These are phyloP conservation scores for Apiosordaria backusii DNA, from an alignment of 495 filamentous ascomycete species.

Conservation along the genomic window DNA sequence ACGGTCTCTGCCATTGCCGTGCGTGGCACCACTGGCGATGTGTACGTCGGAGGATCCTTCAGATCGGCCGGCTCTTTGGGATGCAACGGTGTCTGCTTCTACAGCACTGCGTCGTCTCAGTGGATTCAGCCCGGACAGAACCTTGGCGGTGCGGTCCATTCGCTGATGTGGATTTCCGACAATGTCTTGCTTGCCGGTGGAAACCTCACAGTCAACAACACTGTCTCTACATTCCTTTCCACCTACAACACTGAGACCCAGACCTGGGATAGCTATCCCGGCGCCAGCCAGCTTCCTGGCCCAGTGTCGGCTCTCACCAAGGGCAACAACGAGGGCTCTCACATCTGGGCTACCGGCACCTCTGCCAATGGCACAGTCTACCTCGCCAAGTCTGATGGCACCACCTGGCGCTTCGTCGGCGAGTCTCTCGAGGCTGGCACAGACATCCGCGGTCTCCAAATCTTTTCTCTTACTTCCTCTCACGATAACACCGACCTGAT, in stretches of 20 bases:
- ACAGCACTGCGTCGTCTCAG: constrained; percentile 59
- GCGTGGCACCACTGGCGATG: constrained; percentile 60
- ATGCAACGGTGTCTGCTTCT: constrained; percentile 79
- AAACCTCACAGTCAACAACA: constrained; percentile 63
- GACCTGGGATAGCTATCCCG: constrained; percentile 63
- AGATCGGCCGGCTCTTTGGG: constrained; percentile 73
- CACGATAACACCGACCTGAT: constrained; percentile 66
- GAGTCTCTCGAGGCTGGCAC: constrained; percentile 60
- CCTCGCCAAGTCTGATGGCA: constrained; percentile 70
- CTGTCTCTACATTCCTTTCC: constrained; percentile 59
- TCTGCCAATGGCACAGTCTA: constrained; percentile 65
- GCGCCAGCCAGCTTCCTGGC: constrained; percentile 66
- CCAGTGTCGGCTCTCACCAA: constrained; percentile 70
- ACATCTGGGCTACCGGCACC: constrained; percentile 77
- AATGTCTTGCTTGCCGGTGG: constrained; percentile 72
- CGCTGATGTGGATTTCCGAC: constrained; percentile 70
- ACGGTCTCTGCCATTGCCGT: constrained; percentile 70
- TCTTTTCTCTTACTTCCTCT: constrained; percentile 63
- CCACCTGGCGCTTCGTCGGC: constrained; percentile 50
- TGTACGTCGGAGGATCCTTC: constrained; percentile 87
- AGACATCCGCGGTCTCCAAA: constrained; percentile 71
- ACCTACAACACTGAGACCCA: constrained; percentile 64
- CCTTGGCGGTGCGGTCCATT: constrained; percentile 62
- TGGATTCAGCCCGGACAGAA: constrained; percentile 75
- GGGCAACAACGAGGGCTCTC: constrained; percentile 60